phyloP scores from a whole-genome alignment of 1,284 basidiomycete species.

The Phellinidium pouzarii region DNA sequence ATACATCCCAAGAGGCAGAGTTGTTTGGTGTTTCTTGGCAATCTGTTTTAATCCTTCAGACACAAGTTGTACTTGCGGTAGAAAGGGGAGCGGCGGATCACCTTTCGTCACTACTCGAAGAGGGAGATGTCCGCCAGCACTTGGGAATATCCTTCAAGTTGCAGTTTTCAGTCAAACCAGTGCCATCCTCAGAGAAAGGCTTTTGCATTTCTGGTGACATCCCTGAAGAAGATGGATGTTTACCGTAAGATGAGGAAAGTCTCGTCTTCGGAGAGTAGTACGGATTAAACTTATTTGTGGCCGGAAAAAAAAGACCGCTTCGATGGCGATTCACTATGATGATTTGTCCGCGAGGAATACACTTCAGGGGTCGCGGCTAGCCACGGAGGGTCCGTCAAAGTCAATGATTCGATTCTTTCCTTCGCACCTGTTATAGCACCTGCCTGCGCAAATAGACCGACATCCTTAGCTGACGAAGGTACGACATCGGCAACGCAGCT shows the following conservation, averaged over 20 bases:
- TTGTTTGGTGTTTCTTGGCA: too few species aligned
- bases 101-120: too few species aligned
- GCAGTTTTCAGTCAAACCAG: too few species aligned
- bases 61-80: too few species aligned
- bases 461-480: background rate
- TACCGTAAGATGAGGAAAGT: background rate
- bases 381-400: background rate
- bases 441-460: background rate
- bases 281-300: background rate
- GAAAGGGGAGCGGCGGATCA: too few species aligned
- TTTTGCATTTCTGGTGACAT: too few species aligned
- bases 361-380: constrained; percentile 23
- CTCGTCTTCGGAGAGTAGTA: background rate
- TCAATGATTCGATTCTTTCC: background rate
- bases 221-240: too few species aligned
- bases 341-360: constrained; percentile 36
- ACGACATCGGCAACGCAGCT: background rate
- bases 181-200: too few species aligned
- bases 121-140: too few species aligned
- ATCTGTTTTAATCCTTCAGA: too few species aligned
- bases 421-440: background rate
- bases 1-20: too few species aligned
- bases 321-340: background rate
- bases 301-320: background rate
- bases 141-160: too few species aligned